Evolutionary conservation across 2,329 filamentous ascomycete genomes (phyloP).

Genomic region (Xylaria sp.): DNA sequence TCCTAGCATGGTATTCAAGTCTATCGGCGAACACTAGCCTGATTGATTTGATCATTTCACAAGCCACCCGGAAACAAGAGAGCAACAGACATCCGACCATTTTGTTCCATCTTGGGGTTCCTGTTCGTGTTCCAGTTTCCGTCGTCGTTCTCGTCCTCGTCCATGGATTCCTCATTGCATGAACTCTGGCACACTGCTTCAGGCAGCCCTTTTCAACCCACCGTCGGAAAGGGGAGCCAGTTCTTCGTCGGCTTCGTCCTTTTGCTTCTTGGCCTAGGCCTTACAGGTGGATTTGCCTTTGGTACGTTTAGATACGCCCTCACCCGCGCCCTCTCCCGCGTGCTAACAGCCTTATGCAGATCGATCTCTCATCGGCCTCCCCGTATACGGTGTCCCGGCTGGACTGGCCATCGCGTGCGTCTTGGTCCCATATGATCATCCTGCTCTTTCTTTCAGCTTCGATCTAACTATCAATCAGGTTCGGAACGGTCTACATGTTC

Average conservation of each 20-base stretch:
- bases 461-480: constrained; percentile 63
- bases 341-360: constrained; percentile 64
- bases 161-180: constrained; percentile 83
- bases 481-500: constrained; percentile 98
- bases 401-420: constrained; percentile 90
- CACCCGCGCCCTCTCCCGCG: background rate
- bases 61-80: constrained; percentile 12
- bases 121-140: background rate
- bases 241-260: constrained; percentile 84
- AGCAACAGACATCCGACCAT: background rate
- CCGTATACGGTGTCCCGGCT: constrained; percentile 83
- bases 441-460: constrained; percentile 27
- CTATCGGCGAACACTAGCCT: background rate
- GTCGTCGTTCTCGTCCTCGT: constrained; percentile 49
- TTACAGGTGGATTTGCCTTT: constrained; percentile 84
- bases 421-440: constrained; percentile 5
- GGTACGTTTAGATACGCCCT: constrained; percentile 67
- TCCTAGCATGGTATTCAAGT: constrained; percentile 16
- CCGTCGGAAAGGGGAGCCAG: constrained; percentile 83
- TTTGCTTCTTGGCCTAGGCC: constrained; percentile 75
- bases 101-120: background rate
- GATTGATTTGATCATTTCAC: constrained; percentile 12
- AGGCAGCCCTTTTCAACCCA: constrained; percentile 83
- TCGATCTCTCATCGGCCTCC: constrained; percentile 81
- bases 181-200: constrained; percentile 94